Conservation (phyloP, 495 filamentous ascomycete species). For the Aspergillus taichungensis region DNA sequence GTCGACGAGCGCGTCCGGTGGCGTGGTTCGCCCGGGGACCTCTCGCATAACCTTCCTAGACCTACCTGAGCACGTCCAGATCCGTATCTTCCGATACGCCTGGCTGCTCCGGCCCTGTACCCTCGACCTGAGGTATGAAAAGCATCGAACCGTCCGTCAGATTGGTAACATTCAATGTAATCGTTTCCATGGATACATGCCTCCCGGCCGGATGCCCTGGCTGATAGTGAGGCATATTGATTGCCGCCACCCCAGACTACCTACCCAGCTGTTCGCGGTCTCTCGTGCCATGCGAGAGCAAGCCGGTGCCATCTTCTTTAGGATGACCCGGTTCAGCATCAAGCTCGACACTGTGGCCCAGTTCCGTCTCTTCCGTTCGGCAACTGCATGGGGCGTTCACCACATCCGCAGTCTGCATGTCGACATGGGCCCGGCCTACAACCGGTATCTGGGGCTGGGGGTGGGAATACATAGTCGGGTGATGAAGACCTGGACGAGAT, state of each 20-base stretch:
- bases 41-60: conserved; percentile 9
- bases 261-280: conserved; percentile 9
- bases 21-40: not conserved
- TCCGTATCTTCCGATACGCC: conserved; percentile 17
- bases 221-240: not conserved
- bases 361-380: conserved; percentile 7
- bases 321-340: conserved; percentile 10
- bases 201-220: no score
- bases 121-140: conserved; percentile 10
- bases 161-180: no score
- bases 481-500: conserved; percentile 11
- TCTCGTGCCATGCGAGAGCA: not conserved
- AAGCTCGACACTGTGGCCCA: conserved; percentile 7
- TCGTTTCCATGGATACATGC: no score
- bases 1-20: no score
- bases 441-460: conserved; percentile 8
- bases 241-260: conserved; percentile 10
- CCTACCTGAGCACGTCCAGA: conserved; percentile 11
- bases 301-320: conserved; percentile 8
- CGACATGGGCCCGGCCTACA: conserved; percentile 12
- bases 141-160: not conserved
- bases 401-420: conserved; percentile 13
- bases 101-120: conserved; percentile 14
- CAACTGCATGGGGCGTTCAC: conserved; percentile 5
- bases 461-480: conserved; percentile 6